Evolutionary conservation across 2,329 filamentous ascomycete genomes (phyloP), one percentile per base, ranked within the genome.

Genomic region (Fusarium sp.): DNA sequence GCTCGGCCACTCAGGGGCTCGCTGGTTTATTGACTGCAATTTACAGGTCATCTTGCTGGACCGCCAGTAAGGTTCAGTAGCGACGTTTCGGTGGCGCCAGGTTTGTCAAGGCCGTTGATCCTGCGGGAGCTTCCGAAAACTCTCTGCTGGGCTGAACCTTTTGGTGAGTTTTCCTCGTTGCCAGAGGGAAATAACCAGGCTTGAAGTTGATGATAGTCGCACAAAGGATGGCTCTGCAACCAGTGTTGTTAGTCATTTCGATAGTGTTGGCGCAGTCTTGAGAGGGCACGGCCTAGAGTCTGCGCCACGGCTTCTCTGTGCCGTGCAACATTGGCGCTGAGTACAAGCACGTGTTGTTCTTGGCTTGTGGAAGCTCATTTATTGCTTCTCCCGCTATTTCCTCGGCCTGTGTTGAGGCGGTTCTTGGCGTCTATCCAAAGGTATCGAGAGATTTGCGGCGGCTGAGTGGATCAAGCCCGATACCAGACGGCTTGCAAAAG

Each of bases 81-180:
- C 60, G 57, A 60, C 37, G 57, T 43, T 43, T 60, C 33, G 35
- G 57, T 60, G 52, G 56, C 71, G 64, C 71, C 58, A 73, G 57
- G 52, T 32, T 65, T 69, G 60, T 66, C 50, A 72, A 52, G 67
- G 54, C 32, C 40, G 32, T 35, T 62, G 69, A 69, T 72, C 69
- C 56, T 27, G 65, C 71, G 68, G 71, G 60, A 69, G 71, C 71
- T 74, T 74, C 71, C 71, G n/a, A 57, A 45, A 56, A 38, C 7
- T 57, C 40, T 54, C 14, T 54, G 20, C 45, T 27, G 60, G 56
- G 50, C 33, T 66, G 35, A 59, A 40, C 35, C 35, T 59, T 59
- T 10, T 59, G 17, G 37, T 27, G 35, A 38, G 15, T 59, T 40
- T 25, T 59, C 20, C 14, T 25, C 6, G 25, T 20, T 40, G 56